A percentile compares a stretch with the other conserved stretches of the same genome.
Evolutionary conservation across 192 early-diverging fungal species (phyloP).

Genomic region (Backusella australiensis): DNA sequence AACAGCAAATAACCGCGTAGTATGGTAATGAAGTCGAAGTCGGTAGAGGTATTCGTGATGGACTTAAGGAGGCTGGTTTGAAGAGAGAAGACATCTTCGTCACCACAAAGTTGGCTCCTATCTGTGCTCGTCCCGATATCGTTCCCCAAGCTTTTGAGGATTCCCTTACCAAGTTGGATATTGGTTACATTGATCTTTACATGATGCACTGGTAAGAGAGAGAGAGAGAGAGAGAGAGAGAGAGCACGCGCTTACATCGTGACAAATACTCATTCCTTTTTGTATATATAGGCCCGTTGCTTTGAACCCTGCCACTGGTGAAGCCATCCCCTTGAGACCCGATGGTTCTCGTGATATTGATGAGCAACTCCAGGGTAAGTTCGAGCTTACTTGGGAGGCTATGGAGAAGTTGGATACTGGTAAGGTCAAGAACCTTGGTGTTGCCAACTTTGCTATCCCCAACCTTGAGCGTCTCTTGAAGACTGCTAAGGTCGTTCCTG

Average conservation of each 20-base stretch:
- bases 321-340: constrained; percentile 21
- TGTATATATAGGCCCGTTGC: constrained; percentile 25
- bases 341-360: constrained; percentile 37
- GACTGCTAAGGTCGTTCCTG: constrained; percentile 67
- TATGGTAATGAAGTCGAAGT: constrained; percentile 82
- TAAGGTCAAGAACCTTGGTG: constrained; percentile 79
- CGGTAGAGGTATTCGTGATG: constrained; percentile 67
- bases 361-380: constrained; percentile 44
- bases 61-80: constrained; percentile 33
- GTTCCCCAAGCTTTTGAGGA: constrained; percentile 60
- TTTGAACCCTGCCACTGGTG: constrained; percentile 28
- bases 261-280: background rate
- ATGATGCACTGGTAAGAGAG: constrained; percentile 41
- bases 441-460: constrained; percentile 73
- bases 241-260: background rate
- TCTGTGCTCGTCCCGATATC: constrained; percentile 49
- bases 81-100: constrained; percentile 75
- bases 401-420: constrained; percentile 77
- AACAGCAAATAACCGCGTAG: constrained; percentile 5
- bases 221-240: background rate
- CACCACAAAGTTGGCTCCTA: constrained; percentile 68
- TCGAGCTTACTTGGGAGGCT: constrained; percentile 74
- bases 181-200: constrained; percentile 84
- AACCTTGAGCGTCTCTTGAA: constrained; percentile 67
- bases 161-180: constrained; percentile 66